Evolutionary conservation across 139 green algal genomes (phyloP).

Genomic region (Chlamydomonas sp.): DNA sequence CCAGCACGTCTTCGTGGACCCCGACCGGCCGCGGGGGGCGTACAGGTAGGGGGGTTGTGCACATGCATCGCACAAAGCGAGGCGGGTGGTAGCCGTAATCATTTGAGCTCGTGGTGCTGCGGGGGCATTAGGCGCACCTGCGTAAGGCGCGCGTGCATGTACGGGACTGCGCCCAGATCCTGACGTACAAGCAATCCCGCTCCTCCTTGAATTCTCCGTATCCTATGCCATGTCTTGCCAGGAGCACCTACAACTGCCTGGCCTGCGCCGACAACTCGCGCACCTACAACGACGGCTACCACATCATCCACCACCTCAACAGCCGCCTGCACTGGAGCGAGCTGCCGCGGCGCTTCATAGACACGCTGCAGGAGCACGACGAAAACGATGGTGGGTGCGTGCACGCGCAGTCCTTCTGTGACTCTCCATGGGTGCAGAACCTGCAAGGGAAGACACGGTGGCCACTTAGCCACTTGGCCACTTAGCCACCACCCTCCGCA

Average conservation of each 20-base stretch:
- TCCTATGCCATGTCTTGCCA: neutral
- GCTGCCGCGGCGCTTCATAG: constrained; percentile 70
- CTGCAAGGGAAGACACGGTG: no score
- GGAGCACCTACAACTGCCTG: constrained; percentile 86
- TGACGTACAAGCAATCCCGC: neutral
- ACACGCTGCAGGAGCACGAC: constrained; percentile 70
- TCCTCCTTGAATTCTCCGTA: neutral
- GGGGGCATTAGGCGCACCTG: no score
- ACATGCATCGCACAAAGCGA: neutral
- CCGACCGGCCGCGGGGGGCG: constrained; percentile 32
- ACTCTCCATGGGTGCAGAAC: neutral
- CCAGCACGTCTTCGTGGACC: constrained; percentile 92
- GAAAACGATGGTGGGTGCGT: constrained; percentile 59
- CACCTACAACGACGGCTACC: constrained; percentile 95
- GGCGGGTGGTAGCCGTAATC: neutral
- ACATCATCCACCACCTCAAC: constrained; percentile 92
- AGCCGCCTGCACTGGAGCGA: constrained; percentile 86
- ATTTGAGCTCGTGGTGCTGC: neutral
- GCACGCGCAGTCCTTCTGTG: neutral
- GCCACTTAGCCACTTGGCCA: no score
- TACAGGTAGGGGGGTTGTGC: neutral
- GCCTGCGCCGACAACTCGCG: constrained; percentile 76
- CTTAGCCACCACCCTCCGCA: no score
- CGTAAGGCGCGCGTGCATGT: no score
- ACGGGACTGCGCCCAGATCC: neutral